A percentile compares a stretch with the other conserved stretches of the same genome.
Conservation (phyloP, 2,329 filamentous ascomycete species). For the Aspergillus sp. region DNA sequence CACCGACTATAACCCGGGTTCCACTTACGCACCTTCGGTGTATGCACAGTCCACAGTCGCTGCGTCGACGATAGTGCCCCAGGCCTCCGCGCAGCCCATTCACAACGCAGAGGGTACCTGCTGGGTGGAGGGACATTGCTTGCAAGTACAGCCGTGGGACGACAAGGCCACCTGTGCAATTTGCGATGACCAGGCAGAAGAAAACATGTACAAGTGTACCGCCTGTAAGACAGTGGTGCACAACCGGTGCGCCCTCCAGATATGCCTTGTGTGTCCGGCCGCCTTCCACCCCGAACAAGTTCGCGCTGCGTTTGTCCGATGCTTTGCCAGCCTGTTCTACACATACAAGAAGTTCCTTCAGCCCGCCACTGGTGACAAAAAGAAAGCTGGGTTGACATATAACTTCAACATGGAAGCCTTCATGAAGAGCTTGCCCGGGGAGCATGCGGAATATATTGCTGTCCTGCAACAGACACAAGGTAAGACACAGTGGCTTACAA, state of each 20-base stretch:
- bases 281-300: constrained; percentile 68
- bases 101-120: constrained; percentile 45
- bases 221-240: constrained; percentile 57
- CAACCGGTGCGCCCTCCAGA: constrained; percentile 59
- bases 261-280: constrained; percentile 66
- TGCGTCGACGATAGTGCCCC: constrained; percentile 54
- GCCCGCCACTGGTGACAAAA: constrained; percentile 61
- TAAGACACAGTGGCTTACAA: constrained; percentile 25
- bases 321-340: constrained; percentile 68
- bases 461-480: constrained; percentile 66
- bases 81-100: constrained; percentile 40
- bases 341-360: constrained; percentile 66
- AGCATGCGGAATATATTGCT: constrained; percentile 65
- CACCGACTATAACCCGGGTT: constrained; percentile 41
- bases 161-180: constrained; percentile 49
- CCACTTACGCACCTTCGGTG: constrained; percentile 51
- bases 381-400: constrained; percentile 63
- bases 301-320: constrained; percentile 67
- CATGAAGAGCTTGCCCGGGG: constrained; percentile 63
- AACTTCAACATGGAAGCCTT: constrained; percentile 69
- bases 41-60: constrained; percentile 54
- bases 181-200: constrained; percentile 61
- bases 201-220: constrained; percentile 53
- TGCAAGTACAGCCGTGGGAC: constrained; percentile 48
- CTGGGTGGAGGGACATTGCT: constrained; percentile 52